Evolutionary conservation across 345 rosid species (phyloP).

Genomic region (Odontarrhena argentea): DNA sequence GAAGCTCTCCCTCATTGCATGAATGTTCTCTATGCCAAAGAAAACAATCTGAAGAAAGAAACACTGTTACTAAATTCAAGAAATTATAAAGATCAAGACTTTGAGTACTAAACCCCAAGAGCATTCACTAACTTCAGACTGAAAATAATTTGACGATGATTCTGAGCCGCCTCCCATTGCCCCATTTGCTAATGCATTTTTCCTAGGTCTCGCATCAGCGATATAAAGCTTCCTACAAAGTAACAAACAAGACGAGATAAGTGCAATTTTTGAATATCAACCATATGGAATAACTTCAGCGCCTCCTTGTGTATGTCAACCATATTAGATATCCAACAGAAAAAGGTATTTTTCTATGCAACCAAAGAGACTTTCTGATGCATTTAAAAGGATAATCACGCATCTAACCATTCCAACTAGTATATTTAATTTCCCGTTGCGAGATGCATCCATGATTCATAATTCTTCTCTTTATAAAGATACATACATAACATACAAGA

Average conservation of each 20-base stretch:
- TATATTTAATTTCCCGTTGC: background rate
- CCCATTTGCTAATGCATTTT: constrained; percentile 98
- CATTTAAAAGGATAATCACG: background rate
- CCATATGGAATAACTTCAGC: constrained; percentile 16
- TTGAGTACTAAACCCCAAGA: constrained; percentile 25
- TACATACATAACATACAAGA: constrained; percentile 23
- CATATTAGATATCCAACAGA: constrained; percentile 13
- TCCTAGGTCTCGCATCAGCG: constrained; percentile 98
- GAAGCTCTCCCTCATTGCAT: constrained; percentile 98
- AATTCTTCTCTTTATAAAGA: background rate
- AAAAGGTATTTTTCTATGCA: background rate
- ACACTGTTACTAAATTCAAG: constrained; percentile 25
- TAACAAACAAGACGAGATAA: constrained; percentile 13
- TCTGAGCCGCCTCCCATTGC: constrained; percentile 99
- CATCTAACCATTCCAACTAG: constrained; percentile 3
- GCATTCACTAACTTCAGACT: constrained; percentile 74
- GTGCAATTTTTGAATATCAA: background rate
- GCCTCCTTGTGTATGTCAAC: constrained; percentile 21
- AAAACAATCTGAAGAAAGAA: constrained; percentile 69
- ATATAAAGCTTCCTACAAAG: constrained; percentile 83
- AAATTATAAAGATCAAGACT: constrained; percentile 7
- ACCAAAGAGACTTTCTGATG: constrained; percentile 19
- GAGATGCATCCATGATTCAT: constrained; percentile 13
- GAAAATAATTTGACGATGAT: constrained; percentile 92
- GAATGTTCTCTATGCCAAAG: constrained; percentile 98